phyloP scores from a whole-genome alignment of 768 basidiomycete genomes.

The Suillus americanus region DNA sequence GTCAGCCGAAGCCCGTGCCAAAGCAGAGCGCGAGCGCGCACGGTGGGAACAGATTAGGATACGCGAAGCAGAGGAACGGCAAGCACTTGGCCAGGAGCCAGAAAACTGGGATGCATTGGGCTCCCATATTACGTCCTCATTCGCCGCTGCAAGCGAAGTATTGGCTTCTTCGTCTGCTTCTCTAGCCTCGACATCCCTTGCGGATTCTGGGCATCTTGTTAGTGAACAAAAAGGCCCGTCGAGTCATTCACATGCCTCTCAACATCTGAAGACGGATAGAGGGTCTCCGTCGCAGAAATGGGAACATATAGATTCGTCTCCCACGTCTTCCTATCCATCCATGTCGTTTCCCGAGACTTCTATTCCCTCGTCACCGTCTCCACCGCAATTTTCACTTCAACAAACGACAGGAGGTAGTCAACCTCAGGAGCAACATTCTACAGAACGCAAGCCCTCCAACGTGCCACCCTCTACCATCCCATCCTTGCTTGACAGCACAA shows the following conservation, averaged over 20 bases:
- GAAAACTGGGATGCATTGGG: conserved; percentile 26
- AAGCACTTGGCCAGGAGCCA: conserved; percentile 23
- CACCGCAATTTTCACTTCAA: conserved; percentile 23
- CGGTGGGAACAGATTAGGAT: conserved; percentile 67
- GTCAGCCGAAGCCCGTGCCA: conserved; percentile 69
- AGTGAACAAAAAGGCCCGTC: conserved; percentile 37
- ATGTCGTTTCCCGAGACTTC: conserved; percentile 69
- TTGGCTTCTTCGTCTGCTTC: conserved; percentile 24
- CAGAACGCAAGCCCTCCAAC: conserved; percentile 28
- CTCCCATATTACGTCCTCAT: conserved; percentile 15
- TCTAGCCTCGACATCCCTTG: conserved; percentile 27
- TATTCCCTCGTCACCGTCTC: conserved; percentile 47
- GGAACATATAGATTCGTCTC: conserved; percentile 67
- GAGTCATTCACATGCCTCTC: conserved; percentile 2
- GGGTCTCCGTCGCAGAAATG: conserved; percentile 54
- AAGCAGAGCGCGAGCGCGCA: conserved; percentile 71
- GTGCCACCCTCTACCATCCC: conserved; percentile 51
- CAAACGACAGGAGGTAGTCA: conserved; percentile 9
- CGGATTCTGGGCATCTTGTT: conserved; percentile 40
- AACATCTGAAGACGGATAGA: conserved; percentile 33
- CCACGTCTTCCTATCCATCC: conserved; percentile 74
- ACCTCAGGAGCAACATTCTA: conserved; percentile 31
- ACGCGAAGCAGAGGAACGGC: conserved; percentile 44
- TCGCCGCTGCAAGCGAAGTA: conserved; percentile 6
- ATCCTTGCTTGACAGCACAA: conserved; percentile 66